A percentile compares a stretch with the other conserved stretches of the same genome.
Conservation (phyloP, 352 stramenopile genomes). For the Pythium sukuiense region DNA sequence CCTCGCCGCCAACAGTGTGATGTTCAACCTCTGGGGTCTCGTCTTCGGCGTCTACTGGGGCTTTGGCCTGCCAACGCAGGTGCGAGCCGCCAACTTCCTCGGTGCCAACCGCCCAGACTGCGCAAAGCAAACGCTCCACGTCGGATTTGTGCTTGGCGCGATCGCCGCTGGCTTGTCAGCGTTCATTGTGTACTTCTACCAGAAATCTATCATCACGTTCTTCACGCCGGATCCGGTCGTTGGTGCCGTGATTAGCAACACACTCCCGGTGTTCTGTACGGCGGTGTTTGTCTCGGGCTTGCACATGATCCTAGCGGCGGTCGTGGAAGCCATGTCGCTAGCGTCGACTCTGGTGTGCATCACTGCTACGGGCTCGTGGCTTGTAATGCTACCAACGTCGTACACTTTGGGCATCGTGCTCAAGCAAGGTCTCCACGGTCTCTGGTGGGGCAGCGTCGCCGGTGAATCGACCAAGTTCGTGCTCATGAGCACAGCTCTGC, state of each 20-base stretch:
- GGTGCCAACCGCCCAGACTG: conserved; percentile 59
- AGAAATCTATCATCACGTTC: conserved; percentile 45
- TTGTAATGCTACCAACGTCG: conserved; percentile 64
- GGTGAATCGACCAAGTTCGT: conserved; percentile 76
- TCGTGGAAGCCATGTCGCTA: conserved; percentile 80
- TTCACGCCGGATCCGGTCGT: conserved; percentile 72
- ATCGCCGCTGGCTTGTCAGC: conserved; percentile 55
- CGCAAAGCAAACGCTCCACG: conserved; percentile 54
- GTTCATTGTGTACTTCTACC: conserved; percentile 49
- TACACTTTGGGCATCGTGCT: conserved; percentile 60
- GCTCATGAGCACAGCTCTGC: conserved; percentile 55
- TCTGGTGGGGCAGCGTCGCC: conserved; percentile 76
- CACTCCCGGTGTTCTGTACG: conserved; percentile 68
- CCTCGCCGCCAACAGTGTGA: conserved; percentile 76
- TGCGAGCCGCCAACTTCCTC: conserved; percentile 74
- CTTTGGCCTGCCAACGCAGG: conserved; percentile 78
- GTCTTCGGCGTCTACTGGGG: conserved; percentile 86
- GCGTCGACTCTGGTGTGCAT: conserved; percentile 70
- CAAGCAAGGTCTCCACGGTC: conserved; percentile 48
- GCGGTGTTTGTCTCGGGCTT: conserved; percentile 74
- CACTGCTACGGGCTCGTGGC: conserved; percentile 66
- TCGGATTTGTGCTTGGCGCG: conserved; percentile 67
- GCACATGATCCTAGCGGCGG: conserved; percentile 74
- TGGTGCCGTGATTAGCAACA: conserved; percentile 45
- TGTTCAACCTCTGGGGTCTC: conserved; percentile 83